phyloP scores from a whole-genome alignment of 306 rosid species.

The Lagenaria siceraria region DNA sequence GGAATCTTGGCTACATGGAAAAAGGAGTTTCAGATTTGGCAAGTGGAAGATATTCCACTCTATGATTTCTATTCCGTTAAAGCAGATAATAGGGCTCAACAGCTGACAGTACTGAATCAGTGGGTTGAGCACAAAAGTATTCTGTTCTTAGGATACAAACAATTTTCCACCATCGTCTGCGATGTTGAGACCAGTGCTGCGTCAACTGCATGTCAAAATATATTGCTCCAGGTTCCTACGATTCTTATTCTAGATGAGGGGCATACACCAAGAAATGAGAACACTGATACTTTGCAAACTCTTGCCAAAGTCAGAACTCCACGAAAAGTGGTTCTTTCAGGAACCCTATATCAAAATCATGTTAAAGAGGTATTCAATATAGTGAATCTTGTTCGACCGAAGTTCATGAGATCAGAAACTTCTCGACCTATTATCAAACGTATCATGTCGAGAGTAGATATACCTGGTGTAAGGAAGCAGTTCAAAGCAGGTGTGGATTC shows the following conservation, averaged over 20 bases:
- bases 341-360: constrained; percentile 84
- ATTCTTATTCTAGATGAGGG: constrained; percentile 91
- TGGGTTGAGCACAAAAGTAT: constrained; percentile 70
- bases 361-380: constrained; percentile 84
- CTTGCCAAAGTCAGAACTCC: constrained; percentile 71
- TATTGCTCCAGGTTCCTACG: constrained; percentile 58
- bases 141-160: constrained; percentile 86
- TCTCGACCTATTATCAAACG: constrained; percentile 63
- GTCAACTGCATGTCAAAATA: constrained; percentile 46
- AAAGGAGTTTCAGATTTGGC: constrained; percentile 81
- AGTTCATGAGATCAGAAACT: constrained; percentile 48
- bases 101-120: constrained; percentile 53
- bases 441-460: constrained; percentile 51
- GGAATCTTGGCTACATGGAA: constrained; percentile 91
- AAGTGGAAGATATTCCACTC: constrained; percentile 78
- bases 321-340: constrained; percentile 82
- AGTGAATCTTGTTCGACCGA: constrained; percentile 74
- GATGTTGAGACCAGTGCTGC: constrained; percentile 25
- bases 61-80: constrained; percentile 58
- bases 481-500: constrained; percentile 29
- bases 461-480: constrained; percentile 33
- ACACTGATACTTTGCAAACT: constrained; percentile 70
- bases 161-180: constrained; percentile 66
- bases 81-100: constrained; percentile 69
- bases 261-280: constrained; percentile 87